Evolutionary conservation across 306 rosid species (phyloP).

Genomic region (Gillenia trifoliata): DNA sequence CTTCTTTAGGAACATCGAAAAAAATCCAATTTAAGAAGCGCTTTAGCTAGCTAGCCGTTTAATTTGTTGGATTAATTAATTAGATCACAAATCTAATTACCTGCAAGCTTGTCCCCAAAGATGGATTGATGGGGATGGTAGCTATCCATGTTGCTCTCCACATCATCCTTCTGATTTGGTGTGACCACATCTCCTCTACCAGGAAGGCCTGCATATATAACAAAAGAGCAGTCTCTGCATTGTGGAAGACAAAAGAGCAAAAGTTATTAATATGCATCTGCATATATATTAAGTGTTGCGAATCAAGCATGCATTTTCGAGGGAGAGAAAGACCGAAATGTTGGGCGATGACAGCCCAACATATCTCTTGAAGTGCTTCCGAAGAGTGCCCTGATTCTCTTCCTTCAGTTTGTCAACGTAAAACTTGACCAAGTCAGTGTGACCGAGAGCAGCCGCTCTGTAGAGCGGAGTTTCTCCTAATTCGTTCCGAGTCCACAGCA

Average conservation of each 20-base stretch:
- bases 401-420: background rate
- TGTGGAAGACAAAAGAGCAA: background rate
- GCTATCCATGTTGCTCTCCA: background rate
- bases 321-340: background rate
- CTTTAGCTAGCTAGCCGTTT: background rate
- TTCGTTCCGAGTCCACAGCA: background rate
- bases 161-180: background rate
- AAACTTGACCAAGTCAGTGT: background rate
- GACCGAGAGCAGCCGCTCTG: slow-evolving; percentile 12
- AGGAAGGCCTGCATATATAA: slow-evolving; percentile 5
- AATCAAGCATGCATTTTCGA: background rate
- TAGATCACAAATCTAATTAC: background rate
- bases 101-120: background rate
- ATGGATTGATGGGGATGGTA: background rate
- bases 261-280: background rate
- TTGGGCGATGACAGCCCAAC: slow-evolving; percentile 3
- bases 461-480: slow-evolving; percentile 22
- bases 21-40: background rate
- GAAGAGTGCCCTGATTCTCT: background rate
- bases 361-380: background rate
- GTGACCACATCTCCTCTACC: background rate
- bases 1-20: background rate
- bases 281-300: too few species aligned
- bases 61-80: background rate
- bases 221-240: slow-evolving; percentile 11